phyloP scores from a whole-genome alignment of 768 basidiomycete species.

The Boletus vermiculosoides region DNA sequence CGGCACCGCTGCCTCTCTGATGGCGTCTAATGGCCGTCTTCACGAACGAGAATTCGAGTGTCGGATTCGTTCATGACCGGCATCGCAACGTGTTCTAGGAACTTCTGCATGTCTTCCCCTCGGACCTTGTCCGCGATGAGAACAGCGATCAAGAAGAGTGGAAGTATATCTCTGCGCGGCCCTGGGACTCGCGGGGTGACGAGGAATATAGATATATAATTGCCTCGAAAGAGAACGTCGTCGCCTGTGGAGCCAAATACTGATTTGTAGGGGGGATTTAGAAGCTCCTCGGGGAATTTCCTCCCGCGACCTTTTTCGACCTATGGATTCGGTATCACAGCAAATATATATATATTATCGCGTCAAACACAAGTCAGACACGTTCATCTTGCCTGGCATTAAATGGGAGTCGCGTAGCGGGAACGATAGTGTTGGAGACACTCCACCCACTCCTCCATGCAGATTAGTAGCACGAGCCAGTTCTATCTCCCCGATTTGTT shows the following conservation, averaged over 20 bases:
- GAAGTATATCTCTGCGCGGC: conserved; percentile 85
- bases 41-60: conserved; percentile 1
- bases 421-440: not conserved
- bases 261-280: not conserved
- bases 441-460: conserved; percentile 1
- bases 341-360: not conserved
- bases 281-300: conserved; percentile 10
- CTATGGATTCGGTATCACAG: not conserved
- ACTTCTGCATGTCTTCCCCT: conserved; percentile 1
- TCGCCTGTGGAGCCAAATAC: not conserved
- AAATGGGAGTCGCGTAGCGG: not conserved
- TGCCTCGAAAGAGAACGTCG: not conserved
- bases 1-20: not conserved
- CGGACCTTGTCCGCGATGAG: not conserved
- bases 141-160: conserved; percentile 58
- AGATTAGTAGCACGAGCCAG: conserved; percentile 17
- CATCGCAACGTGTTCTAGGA: not conserved
- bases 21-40: conserved; percentile 6
- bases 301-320: not conserved
- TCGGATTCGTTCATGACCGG: not conserved
- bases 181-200: conserved; percentile 48
- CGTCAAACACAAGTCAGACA: conserved; percentile 2
- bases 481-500: conserved; percentile 60
- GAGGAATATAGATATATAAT: not conserved
- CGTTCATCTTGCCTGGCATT: conserved; percentile 7